Evolutionary conservation across 2,329 filamentous ascomycete genomes (phyloP), one percentile per base, ranked within the genome.

Genomic region (Rutstroemia sp.): DNA sequence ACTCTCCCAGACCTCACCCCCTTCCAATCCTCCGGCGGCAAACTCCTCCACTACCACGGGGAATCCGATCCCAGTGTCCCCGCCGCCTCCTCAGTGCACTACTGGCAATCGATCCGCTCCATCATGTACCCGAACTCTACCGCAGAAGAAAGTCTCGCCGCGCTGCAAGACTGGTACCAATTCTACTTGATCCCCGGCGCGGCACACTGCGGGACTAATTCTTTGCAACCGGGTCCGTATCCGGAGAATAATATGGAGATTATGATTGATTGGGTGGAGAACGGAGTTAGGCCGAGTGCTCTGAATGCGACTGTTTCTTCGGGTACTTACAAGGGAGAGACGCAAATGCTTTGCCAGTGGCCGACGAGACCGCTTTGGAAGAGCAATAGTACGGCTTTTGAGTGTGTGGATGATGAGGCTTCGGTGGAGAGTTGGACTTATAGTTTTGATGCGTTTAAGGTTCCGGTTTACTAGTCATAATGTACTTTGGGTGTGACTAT

Each of bases 201-300:
- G 0, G 77, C 70, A 0, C 79, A 81, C 68, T 83, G 79, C 60
- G 68, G 71, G 0, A 64, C 68, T 36, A 80, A 78, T 67, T 57
- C 66, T 5, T 67, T 73, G 1, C 73, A 77, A 68, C 74, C 75
- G 0, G 58, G 58, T 2, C 60, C 61, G 5, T 63, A 52, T 45
- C 61, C 60, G n/a, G 75, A 82, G 59, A 82, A 82, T 4, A 84
- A 88, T 44, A 82, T 88, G 68, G 81, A 84, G 2, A 87, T 83
- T 2, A 82, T 83, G 17, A 87, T 89, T 65, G 82, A 88, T 64
- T 88, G 77, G 64, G 73, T 89, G 10, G 80, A 78, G 61, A 88
- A 87, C 60, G 86, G 68, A 16, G 60, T 69, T 23, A 63, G 61
- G 58, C 73, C 72, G 1, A 46, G 51, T 5, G 66, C 65, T 2